These are phyloP conservation scores for Yamadazyma paraphyllophila DNA, from an alignment of 805 yeast species.

Conservation along the genomic window DNA sequence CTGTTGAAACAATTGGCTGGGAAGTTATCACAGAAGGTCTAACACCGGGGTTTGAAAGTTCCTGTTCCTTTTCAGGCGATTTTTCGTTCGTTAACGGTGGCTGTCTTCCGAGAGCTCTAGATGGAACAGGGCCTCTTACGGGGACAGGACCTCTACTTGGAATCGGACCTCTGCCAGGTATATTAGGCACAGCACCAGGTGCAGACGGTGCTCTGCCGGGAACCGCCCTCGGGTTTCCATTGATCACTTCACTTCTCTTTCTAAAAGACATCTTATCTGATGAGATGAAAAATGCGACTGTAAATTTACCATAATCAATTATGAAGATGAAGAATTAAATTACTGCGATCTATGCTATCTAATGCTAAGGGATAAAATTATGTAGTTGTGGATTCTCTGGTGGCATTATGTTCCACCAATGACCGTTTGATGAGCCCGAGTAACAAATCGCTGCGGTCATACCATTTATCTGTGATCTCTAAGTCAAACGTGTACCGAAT, in stretches of 20 bases:
- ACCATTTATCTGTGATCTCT: slow-evolving; percentile 26
- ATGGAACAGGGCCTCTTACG: slow-evolving; percentile 1
- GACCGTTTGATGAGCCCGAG: slow-evolving; percentile 22
- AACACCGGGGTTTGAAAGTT: slow-evolving; percentile 50
- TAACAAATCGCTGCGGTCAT: slow-evolving; percentile 29
- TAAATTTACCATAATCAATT: background rate
- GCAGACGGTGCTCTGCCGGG: background rate
- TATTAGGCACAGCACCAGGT: slow-evolving; percentile 3
- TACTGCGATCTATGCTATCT: background rate
- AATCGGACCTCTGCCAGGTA: slow-evolving; percentile 5
- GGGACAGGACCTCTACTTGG: slow-evolving; percentile 5
- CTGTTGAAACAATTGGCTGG: slow-evolving; percentile 76
- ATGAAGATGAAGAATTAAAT: too few relatives aligned
- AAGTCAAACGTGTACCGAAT: slow-evolving; percentile 22
- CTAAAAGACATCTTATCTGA: slow-evolving; percentile 36
- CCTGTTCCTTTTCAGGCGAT: slow-evolving; percentile 8
- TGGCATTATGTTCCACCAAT: slow-evolving; percentile 1
- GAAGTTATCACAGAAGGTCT: slow-evolving; percentile 78
- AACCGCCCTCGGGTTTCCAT: slow-evolving; percentile 11
- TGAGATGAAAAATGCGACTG: slow-evolving; percentile 7
- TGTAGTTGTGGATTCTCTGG: background rate
- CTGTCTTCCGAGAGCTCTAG: slow-evolving; percentile 9
- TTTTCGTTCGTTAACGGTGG: slow-evolving; percentile 2
- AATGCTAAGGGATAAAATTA: background rate
- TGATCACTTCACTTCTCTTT: slow-evolving; percentile 40